Evolutionary conservation across 108 stramenopile genomes (phyloP).

Genomic region (Poteriospumella lacustris): DNA sequence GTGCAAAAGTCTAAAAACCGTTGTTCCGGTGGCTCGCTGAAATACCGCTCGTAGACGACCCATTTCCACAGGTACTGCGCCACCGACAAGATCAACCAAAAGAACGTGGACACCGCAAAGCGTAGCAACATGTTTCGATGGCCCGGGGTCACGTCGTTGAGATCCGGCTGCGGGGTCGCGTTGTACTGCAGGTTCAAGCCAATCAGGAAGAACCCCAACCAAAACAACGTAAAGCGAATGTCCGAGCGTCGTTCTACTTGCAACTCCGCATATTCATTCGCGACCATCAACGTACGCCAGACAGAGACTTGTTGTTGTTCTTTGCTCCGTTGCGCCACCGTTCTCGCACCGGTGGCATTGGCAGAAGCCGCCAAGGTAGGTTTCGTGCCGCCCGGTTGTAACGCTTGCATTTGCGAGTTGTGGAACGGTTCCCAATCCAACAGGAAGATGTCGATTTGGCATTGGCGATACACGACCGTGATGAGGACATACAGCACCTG

Average conservation of each 20-base stretch:
- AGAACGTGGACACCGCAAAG: slow-evolving; percentile 64
- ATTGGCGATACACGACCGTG: slow-evolving; percentile 53
- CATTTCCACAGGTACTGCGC: slow-evolving; percentile 62
- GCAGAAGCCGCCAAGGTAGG: not conserved
- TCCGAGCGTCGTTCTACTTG: slow-evolving; percentile 55
- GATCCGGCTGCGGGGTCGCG: slow-evolving; percentile 57
- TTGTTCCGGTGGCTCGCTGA: slow-evolving; percentile 57
- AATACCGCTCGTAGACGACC: slow-evolving; percentile 59
- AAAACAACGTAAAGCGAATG: slow-evolving; percentile 53
- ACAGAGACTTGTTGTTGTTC: slow-evolving; percentile 35
- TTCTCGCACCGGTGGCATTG: slow-evolving; percentile 11
- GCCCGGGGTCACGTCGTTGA: slow-evolving; percentile 47
- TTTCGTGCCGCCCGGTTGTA: slow-evolving; percentile 18
- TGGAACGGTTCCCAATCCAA: slow-evolving; percentile 64
- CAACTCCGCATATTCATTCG: slow-evolving; percentile 69
- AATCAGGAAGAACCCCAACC: slow-evolving; percentile 57
- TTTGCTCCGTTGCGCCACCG: not conserved
- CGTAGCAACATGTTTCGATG: slow-evolving; percentile 61
- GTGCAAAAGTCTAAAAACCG: slow-evolving; percentile 54
- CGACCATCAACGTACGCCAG: slow-evolving; percentile 53
- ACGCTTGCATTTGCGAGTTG: slow-evolving; percentile 30
- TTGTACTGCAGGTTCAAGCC: slow-evolving; percentile 57
- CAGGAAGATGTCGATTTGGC: slow-evolving; percentile 59
- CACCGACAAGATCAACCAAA: slow-evolving; percentile 49
- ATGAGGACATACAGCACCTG: slow-evolving; percentile 50